These are phyloP conservation scores for Waitea zeae DNA, from an alignment of 1,284 basidiomycete species.

Conservation along the genomic window DNA sequence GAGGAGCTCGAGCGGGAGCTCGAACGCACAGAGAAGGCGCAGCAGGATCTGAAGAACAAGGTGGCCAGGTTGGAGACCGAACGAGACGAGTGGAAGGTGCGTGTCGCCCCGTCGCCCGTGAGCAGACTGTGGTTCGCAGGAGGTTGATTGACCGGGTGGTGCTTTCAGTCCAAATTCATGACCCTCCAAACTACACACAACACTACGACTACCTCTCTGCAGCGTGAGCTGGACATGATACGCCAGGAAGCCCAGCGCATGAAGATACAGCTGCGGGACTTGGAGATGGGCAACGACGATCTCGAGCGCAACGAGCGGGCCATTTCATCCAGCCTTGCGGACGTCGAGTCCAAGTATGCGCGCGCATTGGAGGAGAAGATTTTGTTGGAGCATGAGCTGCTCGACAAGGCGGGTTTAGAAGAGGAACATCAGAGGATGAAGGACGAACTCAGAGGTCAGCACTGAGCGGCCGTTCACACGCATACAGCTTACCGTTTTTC, in stretches of 20 bases:
- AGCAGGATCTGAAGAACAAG: conserved; percentile 67
- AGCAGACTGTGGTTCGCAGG: not conserved
- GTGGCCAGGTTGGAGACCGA: conserved; percentile 61
- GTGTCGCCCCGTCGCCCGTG: conserved; percentile 8
- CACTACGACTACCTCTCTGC: conserved; percentile 69
- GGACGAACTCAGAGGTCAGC: conserved; percentile 82
- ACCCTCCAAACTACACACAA: conserved; percentile 81
- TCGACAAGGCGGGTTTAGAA: conserved; percentile 80
- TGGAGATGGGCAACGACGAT: conserved; percentile 95
- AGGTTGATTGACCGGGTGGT: conserved; percentile 3
- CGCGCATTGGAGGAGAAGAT: conserved; percentile 93
- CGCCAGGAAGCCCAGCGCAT: conserved; percentile 67
- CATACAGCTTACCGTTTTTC: conserved; percentile 7
- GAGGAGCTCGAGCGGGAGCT: conserved; percentile 85
- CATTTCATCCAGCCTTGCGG: conserved; percentile 79
- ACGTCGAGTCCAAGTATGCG: conserved; percentile 85
- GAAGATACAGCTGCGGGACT: conserved; percentile 70
- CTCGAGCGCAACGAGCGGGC: conserved; percentile 85
- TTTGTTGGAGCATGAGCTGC: conserved; percentile 88
- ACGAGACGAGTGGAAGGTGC: conserved; percentile 86
- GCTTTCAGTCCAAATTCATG: conserved; percentile 64
- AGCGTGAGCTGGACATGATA: conserved; percentile 76
- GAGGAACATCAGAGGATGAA: conserved; percentile 86
- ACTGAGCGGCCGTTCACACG: no score
- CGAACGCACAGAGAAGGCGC: conserved; percentile 71